Base-by-base conservation (phyloP, 768 basidiomycete species). In the Lanmaoa rubissima region DNA sequence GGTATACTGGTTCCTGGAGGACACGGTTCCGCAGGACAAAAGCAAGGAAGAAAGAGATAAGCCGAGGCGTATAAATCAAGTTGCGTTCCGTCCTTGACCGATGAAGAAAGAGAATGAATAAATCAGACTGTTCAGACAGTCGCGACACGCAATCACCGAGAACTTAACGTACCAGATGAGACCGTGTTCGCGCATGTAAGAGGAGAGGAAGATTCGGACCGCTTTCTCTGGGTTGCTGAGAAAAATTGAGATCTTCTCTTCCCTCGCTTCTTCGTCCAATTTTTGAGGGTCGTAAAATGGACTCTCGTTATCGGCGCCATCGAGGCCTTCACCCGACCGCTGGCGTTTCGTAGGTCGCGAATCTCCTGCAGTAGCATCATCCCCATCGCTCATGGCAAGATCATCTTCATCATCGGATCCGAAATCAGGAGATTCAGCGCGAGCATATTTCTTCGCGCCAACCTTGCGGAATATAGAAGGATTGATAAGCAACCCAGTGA, bases 151-250 rank as follows among this genome's bases (percentile, higher is more conserved):
- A 24, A 53, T 48, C 40, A 32, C 8, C 46, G 45, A 51, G 35
- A 31, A 59, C 17, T 48, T 6, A 10, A 65, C 78, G n/a, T 57
- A 88, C 89, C 86, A 90, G 53, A 84, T 78, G 46, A 88, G 76
- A 26, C 90, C 90, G 54, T 83, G 82, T 52, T 83, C 79, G 36
- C 82, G 77, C 73, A 84, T 86, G 61, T 83, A 80, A 5, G 87
- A 87, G 0, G 88, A 87, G 57, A 92, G 74, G 70, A 90, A 92
- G 19, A 89, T 76, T 53, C 76, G 82, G 51, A 86, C 71, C 32
- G 75, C 70, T 10, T 67, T 69, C 60, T 84, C 87, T 0, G 90
- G 87, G 53, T 88, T 77, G 39, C 78, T 71, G 55, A 92, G 71
- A 68, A 92, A 92, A 5, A 69, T 59, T 0, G 75, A 63, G 51